phyloP scores from a whole-genome alignment of 164 flowering plant species.

The Nymphaea colorata region DNA sequence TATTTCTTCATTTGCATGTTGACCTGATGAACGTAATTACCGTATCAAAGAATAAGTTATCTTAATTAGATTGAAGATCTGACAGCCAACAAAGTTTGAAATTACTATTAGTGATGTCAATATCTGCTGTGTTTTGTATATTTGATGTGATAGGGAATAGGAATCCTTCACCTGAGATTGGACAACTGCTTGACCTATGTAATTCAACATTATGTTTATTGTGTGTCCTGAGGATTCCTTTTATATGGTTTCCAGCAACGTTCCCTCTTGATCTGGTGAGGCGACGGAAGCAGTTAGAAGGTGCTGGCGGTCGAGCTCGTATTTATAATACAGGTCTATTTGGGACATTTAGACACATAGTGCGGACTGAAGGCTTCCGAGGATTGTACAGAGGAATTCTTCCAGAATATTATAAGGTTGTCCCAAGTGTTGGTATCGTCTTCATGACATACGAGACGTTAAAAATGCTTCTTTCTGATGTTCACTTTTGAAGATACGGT shows the following conservation, averaged over 20 bases:
- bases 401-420: slow-evolving; percentile 85
- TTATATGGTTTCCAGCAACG: slow-evolving; percentile 36
- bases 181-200: no score
- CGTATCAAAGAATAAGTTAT: no score
- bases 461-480: slow-evolving; percentile 42
- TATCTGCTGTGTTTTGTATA: no score
- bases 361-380: slow-evolving; percentile 46
- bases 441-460: slow-evolving; percentile 77
- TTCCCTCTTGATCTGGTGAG: slow-evolving; percentile 83
- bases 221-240: not conserved
- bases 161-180: no score
- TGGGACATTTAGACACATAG: slow-evolving; percentile 56
- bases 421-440: slow-evolving; percentile 71
- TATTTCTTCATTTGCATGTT: no score
- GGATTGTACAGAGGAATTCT: slow-evolving; percentile 75
- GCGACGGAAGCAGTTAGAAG: slow-evolving; percentile 83
- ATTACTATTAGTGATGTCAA: no score
- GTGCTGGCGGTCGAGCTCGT: slow-evolving; percentile 66
- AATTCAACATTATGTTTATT: no score
- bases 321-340: slow-evolving; percentile 52
- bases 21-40: no score
- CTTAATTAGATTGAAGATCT: no score
- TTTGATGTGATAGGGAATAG: no score
- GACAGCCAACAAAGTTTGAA: no score
- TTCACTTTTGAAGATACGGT: not conserved